These are phyloP conservation scores for Mallotus nudiflorus DNA, from an alignment of 345 rosid genomes.

Conservation along the genomic window DNA sequence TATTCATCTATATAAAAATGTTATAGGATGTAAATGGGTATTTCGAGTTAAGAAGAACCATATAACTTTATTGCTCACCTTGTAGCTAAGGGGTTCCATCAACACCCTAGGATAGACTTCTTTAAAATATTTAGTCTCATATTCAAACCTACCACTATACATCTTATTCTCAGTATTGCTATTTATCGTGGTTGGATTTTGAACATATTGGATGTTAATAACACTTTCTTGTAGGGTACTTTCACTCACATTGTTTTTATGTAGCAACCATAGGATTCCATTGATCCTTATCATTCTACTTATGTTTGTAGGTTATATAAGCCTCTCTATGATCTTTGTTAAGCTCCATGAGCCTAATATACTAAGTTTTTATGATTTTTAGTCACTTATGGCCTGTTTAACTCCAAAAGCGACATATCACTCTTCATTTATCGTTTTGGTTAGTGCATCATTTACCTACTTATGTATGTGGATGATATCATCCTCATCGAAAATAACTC, in stretches of 20 bases:
- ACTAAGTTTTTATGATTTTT: not conserved
- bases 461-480: not conserved
- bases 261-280: not conserved
- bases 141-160: not conserved
- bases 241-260: not conserved
- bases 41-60: not conserved
- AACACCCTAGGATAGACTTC: not conserved
- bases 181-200: conserved; percentile 1
- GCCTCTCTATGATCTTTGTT: not conserved
- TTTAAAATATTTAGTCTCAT: not conserved
- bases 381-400: not conserved
- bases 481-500: not conserved
- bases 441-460: not conserved
- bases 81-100: not conserved
- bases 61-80: not conserved
- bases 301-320: not conserved
- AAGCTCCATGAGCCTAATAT: not conserved
- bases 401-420: not conserved
- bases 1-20: not conserved
- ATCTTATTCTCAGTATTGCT: not conserved
- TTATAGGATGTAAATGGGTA: not conserved
- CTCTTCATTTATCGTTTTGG: not conserved
- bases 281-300: not conserved
- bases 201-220: not conserved
- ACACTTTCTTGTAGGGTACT: not conserved